These are phyloP conservation scores for Neodidymelliopsis sp. DNA, from an alignment of 2,329 filamentous ascomycete genomes.

Conservation along the genomic window DNA sequence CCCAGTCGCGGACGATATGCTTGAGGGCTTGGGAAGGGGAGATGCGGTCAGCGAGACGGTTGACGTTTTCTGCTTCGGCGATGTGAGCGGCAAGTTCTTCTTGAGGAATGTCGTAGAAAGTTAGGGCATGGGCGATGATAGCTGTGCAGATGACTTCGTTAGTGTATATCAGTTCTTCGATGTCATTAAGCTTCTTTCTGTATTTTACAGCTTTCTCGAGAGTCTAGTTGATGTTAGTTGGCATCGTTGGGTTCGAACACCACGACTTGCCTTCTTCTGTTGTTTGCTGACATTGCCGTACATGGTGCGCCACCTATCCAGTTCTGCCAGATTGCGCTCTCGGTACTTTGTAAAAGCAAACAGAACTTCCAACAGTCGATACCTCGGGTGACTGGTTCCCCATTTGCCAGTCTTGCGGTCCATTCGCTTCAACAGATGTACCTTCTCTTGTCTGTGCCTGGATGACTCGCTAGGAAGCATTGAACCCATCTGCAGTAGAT, in stretches of 20 bases:
- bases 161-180: constrained; percentile 53
- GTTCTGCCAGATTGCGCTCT: constrained; percentile 28
- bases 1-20: constrained; percentile 66
- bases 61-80: constrained; percentile 48
- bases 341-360: constrained; percentile 28
- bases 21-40: constrained; percentile 63
- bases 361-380: constrained; percentile 31
- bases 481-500: constrained; percentile 16
- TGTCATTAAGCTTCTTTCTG: constrained; percentile 54
- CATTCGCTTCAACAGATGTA: constrained; percentile 30
- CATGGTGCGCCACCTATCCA: constrained; percentile 31
- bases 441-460: constrained; percentile 30
- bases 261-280: constrained; percentile 29
- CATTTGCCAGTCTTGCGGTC: constrained; percentile 28
- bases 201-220: constrained; percentile 32
- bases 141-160: constrained; percentile 58
- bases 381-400: constrained; percentile 26
- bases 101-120: constrained; percentile 56
- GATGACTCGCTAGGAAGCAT: constrained; percentile 20
- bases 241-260: no score
- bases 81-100: constrained; percentile 57
- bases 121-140: constrained; percentile 56
- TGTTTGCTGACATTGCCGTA: constrained; percentile 33
- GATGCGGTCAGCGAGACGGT: constrained; percentile 52
- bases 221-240: constrained; percentile 13